Evolutionary conservation across 2,329 filamentous ascomycete genomes (phyloP).

Genomic region (Dactylellina sp.): DNA sequence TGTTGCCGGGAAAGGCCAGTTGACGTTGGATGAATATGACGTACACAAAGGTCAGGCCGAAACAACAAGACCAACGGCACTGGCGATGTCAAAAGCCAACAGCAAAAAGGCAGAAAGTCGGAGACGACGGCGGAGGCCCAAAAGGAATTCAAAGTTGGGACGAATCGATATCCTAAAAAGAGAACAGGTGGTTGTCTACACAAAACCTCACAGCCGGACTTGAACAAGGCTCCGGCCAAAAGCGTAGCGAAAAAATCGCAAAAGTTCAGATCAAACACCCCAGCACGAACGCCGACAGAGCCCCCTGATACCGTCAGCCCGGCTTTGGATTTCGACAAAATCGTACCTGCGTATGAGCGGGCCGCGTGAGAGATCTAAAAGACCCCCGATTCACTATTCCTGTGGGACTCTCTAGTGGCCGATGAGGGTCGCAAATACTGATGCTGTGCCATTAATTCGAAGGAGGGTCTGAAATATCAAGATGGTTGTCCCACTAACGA

Average conservation of each 20-base stretch:
- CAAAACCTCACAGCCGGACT: slow-evolving; percentile 12
- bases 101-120: too few species aligned
- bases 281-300: slow-evolving; percentile 27
- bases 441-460: slow-evolving; percentile 15
- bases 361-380: slow-evolving; percentile 52
- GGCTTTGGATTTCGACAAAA: slow-evolving; percentile 9
- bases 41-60: slow-evolving; percentile 10
- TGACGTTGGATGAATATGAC: slow-evolving; percentile 29
- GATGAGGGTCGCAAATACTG: slow-evolving; percentile 18
- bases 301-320: slow-evolving; percentile 55
- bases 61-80: not conserved
- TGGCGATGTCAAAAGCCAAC: too few species aligned
- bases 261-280: slow-evolving; percentile 31
- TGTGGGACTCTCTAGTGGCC: slow-evolving; percentile 33
- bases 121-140: too few species aligned
- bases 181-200: not conserved
- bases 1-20: too few species aligned
- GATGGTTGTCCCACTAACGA: not conserved
- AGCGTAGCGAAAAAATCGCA: slow-evolving; percentile 37
- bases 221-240: slow-evolving; percentile 36
- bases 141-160: too few species aligned
- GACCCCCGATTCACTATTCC: slow-evolving; percentile 29
- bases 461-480: slow-evolving; percentile 5
- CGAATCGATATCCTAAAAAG: not conserved
- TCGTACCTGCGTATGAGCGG: slow-evolving; percentile 57